Evolutionary conservation across 225 moss, liverwort and hornwort species (phyloP).

Genomic region (Thuidium tamariscinum): DNA sequence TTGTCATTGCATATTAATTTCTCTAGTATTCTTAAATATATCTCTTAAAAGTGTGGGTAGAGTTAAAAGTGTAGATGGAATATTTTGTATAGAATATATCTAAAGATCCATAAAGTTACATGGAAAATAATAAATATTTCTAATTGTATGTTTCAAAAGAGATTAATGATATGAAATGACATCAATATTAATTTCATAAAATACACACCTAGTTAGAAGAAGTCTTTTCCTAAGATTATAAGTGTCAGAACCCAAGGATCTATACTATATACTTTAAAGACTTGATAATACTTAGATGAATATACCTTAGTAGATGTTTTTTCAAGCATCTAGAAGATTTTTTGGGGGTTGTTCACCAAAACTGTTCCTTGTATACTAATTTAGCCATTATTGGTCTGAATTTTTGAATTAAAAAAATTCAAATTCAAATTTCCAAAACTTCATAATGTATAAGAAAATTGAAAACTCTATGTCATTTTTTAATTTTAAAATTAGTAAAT

Average conservation of each 20-base stretch:
- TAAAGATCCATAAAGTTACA: not conserved
- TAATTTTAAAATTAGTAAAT: too few relatives aligned
- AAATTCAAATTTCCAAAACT: too few relatives aligned
- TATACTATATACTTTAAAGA: not conserved
- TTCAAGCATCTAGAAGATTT: too few relatives aligned
- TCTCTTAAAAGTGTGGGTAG: fast-evolving
- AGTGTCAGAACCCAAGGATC: not conserved
- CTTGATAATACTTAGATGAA: not conserved
- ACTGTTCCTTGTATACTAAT: too few relatives aligned
- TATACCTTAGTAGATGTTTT: too few relatives aligned
- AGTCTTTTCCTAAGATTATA: not conserved
- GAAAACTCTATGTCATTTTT: too few relatives aligned
- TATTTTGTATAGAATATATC: not conserved
- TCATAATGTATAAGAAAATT: too few relatives aligned
- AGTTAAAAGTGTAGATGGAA: fast-evolving
- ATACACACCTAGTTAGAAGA: not conserved
- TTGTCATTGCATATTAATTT: not conserved
- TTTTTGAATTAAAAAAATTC: too few relatives aligned
- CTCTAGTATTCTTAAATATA: not conserved
- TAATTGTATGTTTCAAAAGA: not conserved
- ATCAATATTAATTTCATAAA: not conserved
- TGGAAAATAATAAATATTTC: not conserved
- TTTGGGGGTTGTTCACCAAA: too few relatives aligned
- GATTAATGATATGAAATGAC: not conserved
- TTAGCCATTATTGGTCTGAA: too few relatives aligned